These are phyloP conservation scores for Penicillium nucicola DNA, from an alignment of 495 filamentous ascomycete species.

Conservation along the genomic window DNA sequence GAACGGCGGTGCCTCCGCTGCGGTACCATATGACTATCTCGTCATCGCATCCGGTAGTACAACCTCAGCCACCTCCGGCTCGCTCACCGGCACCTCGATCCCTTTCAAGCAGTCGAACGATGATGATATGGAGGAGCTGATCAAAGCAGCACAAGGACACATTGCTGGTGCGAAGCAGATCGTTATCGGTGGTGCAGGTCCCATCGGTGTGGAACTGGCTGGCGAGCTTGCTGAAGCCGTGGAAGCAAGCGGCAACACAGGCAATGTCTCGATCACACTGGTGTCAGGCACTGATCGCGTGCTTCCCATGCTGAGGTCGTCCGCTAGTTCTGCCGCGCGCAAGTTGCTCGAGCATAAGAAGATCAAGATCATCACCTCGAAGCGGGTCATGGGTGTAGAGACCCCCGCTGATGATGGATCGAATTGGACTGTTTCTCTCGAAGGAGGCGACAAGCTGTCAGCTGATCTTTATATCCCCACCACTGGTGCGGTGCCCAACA, in stretches of 20 bases:
- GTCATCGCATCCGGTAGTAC: slow-evolving; percentile 50
- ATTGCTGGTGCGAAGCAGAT: slow-evolving; percentile 56
- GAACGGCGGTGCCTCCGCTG: slow-evolving; percentile 21
- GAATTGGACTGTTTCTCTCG: slow-evolving; percentile 33
- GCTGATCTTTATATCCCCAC: slow-evolving; percentile 65
- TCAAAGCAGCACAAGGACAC: slow-evolving; percentile 41
- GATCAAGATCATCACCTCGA: slow-evolving; percentile 24
- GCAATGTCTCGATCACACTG: slow-evolving; percentile 43
- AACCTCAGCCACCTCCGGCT: slow-evolving; percentile 41
- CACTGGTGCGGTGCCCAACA: slow-evolving; percentile 59
- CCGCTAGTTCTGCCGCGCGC: slow-evolving; percentile 22
- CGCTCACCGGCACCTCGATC: slow-evolving; percentile 34
- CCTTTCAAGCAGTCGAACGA: slow-evolving; percentile 51
- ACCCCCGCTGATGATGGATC: slow-evolving; percentile 7
- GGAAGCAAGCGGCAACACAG: slow-evolving; percentile 28
- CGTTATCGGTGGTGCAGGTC: slow-evolving; percentile 64
- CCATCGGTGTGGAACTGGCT: slow-evolving; percentile 62
- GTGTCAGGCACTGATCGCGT: slow-evolving; percentile 35
- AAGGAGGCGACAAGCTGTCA: slow-evolving; percentile 36
- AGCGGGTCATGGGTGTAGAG: slow-evolving; percentile 14
- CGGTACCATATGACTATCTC: slow-evolving; percentile 50
- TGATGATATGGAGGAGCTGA: slow-evolving; percentile 37
- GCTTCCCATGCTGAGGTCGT: slow-evolving; percentile 28
- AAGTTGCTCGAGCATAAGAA: slow-evolving; percentile 23
- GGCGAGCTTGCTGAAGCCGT: slow-evolving; percentile 56